phyloP scores from a whole-genome alignment of 345 rosid genomes.

The Linum lewisii region DNA sequence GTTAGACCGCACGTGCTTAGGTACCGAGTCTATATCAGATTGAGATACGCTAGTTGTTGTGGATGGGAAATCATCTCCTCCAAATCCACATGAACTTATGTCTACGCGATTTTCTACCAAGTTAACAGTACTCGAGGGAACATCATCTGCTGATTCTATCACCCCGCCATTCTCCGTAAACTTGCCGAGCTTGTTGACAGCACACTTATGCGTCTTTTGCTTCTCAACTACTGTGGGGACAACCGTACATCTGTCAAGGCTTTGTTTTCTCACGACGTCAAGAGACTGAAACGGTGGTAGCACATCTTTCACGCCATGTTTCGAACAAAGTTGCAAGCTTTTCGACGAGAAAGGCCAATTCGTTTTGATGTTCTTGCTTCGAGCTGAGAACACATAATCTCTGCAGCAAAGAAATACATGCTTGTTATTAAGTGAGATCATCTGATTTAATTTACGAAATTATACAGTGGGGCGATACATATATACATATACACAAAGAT shows the following conservation, averaged over 20 bases:
- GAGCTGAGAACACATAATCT: slow-evolving; percentile 67
- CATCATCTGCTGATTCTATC: slow-evolving; percentile 23
- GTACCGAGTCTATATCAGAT: slow-evolving; percentile 42
- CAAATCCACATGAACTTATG: slow-evolving; percentile 30
- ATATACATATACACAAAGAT: neutral
- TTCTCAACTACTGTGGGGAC: slow-evolving; percentile 26
- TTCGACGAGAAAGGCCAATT: slow-evolving; percentile 87
- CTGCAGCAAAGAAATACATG: slow-evolving; percentile 36
- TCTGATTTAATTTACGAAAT: too few species aligned
- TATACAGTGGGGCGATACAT: neutral
- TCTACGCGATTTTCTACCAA: slow-evolving; percentile 30
- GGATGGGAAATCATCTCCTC: slow-evolving; percentile 48
- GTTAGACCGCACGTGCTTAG: slow-evolving; percentile 30
- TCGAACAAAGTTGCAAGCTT: slow-evolving; percentile 65
- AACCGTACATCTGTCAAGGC: slow-evolving; percentile 25
- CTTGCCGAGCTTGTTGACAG: slow-evolving; percentile 14
- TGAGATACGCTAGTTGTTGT: slow-evolving; percentile 42
- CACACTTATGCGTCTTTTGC: slow-evolving; percentile 11
- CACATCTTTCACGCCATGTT: slow-evolving; percentile 80
- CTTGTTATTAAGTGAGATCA: slow-evolving; percentile 11
- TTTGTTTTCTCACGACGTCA: slow-evolving; percentile 32
- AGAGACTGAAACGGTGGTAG: slow-evolving; percentile 74
- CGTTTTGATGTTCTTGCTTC: slow-evolving; percentile 68
- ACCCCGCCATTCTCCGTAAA: slow-evolving; percentile 17
- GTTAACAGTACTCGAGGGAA: slow-evolving; percentile 18